A percentile compares a stretch with the other conserved stretches of the same genome.
phyloP scores from a whole-genome alignment of 805 yeast genomes.

The Ascoidea rubescens region DNA sequence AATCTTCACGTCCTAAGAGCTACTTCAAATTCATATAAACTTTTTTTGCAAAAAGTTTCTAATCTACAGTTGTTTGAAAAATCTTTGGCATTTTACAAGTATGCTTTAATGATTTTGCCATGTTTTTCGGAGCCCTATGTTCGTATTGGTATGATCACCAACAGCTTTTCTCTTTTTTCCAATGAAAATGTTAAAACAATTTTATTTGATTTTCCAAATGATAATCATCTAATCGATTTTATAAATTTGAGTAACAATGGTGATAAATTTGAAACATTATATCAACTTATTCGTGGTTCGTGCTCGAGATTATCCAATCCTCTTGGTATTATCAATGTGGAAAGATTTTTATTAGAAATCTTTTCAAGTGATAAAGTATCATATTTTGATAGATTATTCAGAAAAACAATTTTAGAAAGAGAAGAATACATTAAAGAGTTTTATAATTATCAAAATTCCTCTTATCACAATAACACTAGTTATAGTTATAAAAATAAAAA shows the following conservation, averaged over 20 bases:
- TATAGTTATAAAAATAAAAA: not conserved
- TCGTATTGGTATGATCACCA: slow-evolving; percentile 5
- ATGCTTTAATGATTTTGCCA: slow-evolving; percentile 1
- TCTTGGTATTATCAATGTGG: not conserved
- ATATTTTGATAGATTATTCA: not conserved
- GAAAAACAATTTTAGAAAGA: not conserved
- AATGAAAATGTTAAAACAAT: not conserved
- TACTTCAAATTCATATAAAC: slow-evolving; percentile 1
- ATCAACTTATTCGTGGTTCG: slow-evolving; percentile 2
- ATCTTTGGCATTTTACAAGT: slow-evolving; percentile 2
- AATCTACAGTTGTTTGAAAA: slow-evolving; percentile 3
- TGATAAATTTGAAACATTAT: slow-evolving; percentile 8
- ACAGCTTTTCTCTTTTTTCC: slow-evolving; percentile 1
- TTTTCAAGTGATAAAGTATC: not conserved
- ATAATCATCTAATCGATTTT: not conserved
- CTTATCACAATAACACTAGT: not conserved
- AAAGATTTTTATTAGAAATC: not conserved
- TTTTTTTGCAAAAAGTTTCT: not conserved
- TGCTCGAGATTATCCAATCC: slow-evolving; percentile 1
- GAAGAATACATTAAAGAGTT: not conserved
- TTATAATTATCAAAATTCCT: not conserved
- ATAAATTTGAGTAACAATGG: not conserved
- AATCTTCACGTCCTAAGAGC: not conserved
- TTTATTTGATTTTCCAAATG: not conserved
- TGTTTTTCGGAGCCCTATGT: slow-evolving; percentile 5